These are phyloP conservation scores for Dipodascopsis uninucleata DNA, from an alignment of 805 yeast genomes.

Conservation along the genomic window DNA sequence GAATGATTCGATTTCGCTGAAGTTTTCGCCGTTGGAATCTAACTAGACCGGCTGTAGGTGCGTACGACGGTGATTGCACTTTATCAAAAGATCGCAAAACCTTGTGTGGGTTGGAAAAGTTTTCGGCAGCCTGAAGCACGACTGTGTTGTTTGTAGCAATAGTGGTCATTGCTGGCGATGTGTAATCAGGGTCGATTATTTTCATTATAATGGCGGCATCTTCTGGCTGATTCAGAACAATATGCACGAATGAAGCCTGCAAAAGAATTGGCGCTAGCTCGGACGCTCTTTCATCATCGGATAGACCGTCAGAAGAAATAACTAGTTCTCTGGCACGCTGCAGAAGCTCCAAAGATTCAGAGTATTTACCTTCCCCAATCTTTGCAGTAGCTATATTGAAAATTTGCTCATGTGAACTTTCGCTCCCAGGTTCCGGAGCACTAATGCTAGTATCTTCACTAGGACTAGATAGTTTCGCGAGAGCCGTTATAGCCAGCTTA, in stretches of 20 bases:
- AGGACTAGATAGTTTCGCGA: too few relatives aligned
- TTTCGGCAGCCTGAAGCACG: too few relatives aligned
- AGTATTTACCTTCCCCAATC: slow-evolving; percentile 43
- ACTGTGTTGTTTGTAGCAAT: too few relatives aligned
- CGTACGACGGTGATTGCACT: too few relatives aligned
- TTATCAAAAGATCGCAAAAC: too few relatives aligned
- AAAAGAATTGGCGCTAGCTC: slow-evolving; percentile 57
- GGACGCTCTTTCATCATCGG: slow-evolving; percentile 45
- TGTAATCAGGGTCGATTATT: slow-evolving; percentile 33
- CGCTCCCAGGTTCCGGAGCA: slow-evolving; percentile 5
- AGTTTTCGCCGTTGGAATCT: slow-evolving; percentile 11
- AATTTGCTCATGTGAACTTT: slow-evolving; percentile 49
- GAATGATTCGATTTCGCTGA: slow-evolving; percentile 14
- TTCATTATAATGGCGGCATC: slow-evolving; percentile 42
- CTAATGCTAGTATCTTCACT: slow-evolving; percentile 35
- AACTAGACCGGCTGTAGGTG: slow-evolving; percentile 10
- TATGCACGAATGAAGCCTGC: slow-evolving; percentile 56
- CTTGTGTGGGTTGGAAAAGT: too few relatives aligned
- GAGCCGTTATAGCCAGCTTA: slow-evolving; percentile 60
- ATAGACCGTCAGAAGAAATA: slow-evolving; percentile 34
- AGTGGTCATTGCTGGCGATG: too few relatives aligned
- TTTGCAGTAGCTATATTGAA: slow-evolving; percentile 58
- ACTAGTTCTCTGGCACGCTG: slow-evolving; percentile 42
- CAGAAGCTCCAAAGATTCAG: slow-evolving; percentile 44
- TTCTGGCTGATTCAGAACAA: slow-evolving; percentile 37